A percentile compares a stretch with the other conserved stretches of the same genome.
Evolutionary conservation across 129 eudicot genomes (phyloP).

Genomic region (Deinandra increscens): DNA sequence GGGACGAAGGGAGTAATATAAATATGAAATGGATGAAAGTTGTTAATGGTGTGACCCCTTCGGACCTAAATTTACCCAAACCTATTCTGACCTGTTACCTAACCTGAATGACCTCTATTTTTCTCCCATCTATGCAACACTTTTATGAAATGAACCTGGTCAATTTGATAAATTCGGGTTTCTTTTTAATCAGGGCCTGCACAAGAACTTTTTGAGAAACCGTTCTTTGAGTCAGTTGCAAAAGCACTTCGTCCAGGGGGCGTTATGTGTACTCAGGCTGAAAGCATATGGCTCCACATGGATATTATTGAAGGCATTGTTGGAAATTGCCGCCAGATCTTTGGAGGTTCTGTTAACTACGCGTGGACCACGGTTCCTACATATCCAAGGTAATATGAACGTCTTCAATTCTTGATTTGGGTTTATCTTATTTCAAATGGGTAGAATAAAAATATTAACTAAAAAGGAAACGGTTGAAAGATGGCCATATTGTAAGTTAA

Average conservation of each 20-base stretch:
- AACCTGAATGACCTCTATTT: neutral
- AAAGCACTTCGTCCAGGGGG: slow-evolving; percentile 98
- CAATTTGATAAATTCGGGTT: neutral
- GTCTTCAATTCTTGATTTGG: neutral
- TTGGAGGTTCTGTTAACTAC: slow-evolving; percentile 93
- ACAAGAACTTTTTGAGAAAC: slow-evolving; percentile 92
- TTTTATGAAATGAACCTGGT: neutral
- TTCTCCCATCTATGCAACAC: neutral
- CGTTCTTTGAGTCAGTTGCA: slow-evolving; percentile 85
- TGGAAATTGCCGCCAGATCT: slow-evolving; percentile 77
- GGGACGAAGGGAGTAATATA: too few relatives aligned
- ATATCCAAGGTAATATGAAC: slow-evolving; percentile 63
- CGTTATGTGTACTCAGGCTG: slow-evolving; percentile 98
- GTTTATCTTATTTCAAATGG: neutral
- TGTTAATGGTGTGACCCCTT: too few relatives aligned
- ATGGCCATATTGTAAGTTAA: neutral
- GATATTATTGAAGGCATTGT: slow-evolving; percentile 94
- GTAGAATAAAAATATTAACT: neutral
- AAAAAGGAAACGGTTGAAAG: neutral
- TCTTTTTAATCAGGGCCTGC: slow-evolving; percentile 71
- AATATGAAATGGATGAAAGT: too few relatives aligned
- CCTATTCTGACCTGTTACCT: neutral
- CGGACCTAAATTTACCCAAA: too few relatives aligned
- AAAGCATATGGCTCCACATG: slow-evolving; percentile 99
- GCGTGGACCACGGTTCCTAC: slow-evolving; percentile 98